A percentile compares a stretch with the other conserved stretches of the same genome.
Conservation (phyloP, 2,329 filamentous ascomycete genomes). For the Aspergillus novofumigatus region DNA sequence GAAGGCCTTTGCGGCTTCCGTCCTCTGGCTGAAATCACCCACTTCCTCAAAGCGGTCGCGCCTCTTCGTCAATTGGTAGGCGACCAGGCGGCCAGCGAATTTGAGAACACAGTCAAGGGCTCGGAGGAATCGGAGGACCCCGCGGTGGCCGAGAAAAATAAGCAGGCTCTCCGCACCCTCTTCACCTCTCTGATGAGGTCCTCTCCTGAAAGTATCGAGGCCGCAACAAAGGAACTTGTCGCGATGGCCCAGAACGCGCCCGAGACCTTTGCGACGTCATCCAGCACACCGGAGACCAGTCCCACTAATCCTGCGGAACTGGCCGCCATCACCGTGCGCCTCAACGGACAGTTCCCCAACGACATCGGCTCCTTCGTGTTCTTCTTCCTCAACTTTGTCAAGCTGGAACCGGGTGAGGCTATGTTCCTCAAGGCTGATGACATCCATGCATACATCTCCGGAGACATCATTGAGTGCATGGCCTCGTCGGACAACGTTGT, state of each 20-base stretch:
- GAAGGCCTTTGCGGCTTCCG: conserved; percentile 95
- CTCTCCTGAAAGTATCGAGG: conserved; percentile 60
- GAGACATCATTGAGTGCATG: conserved; percentile 98
- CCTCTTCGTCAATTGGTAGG: conserved; percentile 65
- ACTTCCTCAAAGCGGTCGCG: conserved; percentile 69
- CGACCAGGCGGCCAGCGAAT: conserved; percentile 45
- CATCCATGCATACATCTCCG: conserved; percentile 78
- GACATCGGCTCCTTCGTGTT: conserved; percentile 93
- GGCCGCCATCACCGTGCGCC: conserved; percentile 69
- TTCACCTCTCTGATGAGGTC: conserved; percentile 82
- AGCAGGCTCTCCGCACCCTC: conserved; percentile 67
- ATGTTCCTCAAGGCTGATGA: conserved; percentile 96
- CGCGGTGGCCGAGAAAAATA: conserved; percentile 58
- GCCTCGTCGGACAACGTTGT: conserved; percentile 98
- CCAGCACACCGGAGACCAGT: conserved; percentile 31
- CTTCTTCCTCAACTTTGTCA: conserved; percentile 96
- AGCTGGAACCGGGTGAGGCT: conserved; percentile 80
- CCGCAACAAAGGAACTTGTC: conserved; percentile 66
- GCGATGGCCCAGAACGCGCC: conserved; percentile 65
- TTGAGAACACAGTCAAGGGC: conserved; percentile 54
- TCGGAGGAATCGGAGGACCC: conserved; percentile 49
- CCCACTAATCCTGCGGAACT: conserved; percentile 54
- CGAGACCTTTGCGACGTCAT: conserved; percentile 63
- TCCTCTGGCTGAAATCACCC: conserved; percentile 76
- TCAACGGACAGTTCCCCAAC: conserved; percentile 77